These are phyloP conservation scores for Sordariomycetes sp. DNA, from an alignment of 2,329 filamentous ascomycete genomes.

Conservation along the genomic window DNA sequence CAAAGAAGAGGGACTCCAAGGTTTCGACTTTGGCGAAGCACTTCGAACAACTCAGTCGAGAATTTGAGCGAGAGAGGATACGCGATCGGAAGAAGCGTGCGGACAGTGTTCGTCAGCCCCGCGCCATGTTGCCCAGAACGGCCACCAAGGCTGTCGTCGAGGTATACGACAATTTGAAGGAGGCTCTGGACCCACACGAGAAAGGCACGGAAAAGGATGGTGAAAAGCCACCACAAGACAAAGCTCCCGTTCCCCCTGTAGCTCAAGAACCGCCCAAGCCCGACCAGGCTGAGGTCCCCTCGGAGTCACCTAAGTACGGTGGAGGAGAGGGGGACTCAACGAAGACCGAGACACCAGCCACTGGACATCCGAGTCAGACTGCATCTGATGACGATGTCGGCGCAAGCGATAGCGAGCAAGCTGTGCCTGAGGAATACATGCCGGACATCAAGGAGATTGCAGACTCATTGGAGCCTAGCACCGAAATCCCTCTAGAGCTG, in stretches of 20 bases:
- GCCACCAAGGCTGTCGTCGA: constrained; percentile 95
- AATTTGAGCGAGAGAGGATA: constrained; percentile 91
- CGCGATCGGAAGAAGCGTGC: constrained; percentile 76
- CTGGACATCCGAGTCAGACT: constrained; percentile 32
- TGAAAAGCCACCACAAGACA: constrained; percentile 12
- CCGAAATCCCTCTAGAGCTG: constrained; percentile 60
- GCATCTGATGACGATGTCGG: constrained; percentile 61
- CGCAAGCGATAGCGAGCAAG: constrained; percentile 64
- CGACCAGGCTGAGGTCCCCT: constrained; percentile 14
- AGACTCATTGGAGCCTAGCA: constrained; percentile 50
- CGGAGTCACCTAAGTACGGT: no score
- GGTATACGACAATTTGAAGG: constrained; percentile 87
- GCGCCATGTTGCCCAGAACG: constrained; percentile 75
- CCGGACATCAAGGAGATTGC: constrained; percentile 54
- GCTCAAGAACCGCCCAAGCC: constrained; percentile 11
- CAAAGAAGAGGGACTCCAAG: constrained; percentile 63
- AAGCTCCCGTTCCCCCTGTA: constrained; percentile 5
- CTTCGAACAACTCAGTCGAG: constrained; percentile 91
- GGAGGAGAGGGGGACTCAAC: no score
- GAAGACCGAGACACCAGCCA: constrained; percentile 17
- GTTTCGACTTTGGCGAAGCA: constrained; percentile 91
- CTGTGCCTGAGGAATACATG: constrained; percentile 58
- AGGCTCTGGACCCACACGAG: constrained; percentile 72
- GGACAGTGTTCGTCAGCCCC: constrained; percentile 62
- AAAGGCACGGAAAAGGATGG: constrained; percentile 12